Conservation (phyloP, 768 basidiomycete genomes). For the Mycena maculata region DNA sequence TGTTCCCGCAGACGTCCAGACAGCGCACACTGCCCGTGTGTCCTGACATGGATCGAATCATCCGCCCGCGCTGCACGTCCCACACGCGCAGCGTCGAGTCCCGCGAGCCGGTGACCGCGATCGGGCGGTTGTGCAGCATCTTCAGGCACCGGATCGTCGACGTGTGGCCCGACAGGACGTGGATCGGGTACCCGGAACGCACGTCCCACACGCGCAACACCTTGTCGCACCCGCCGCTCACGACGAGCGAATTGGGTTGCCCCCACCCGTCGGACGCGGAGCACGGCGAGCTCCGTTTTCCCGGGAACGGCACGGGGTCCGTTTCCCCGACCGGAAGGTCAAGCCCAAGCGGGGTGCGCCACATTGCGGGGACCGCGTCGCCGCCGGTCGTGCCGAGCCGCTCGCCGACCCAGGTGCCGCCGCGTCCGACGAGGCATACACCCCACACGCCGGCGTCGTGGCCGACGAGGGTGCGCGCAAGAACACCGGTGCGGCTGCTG, state of each 20-base stretch:
- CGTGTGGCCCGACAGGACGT: conserved; percentile 84
- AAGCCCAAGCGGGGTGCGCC: conserved; percentile 64
- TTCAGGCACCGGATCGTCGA: conserved; percentile 94
- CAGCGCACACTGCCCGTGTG: conserved; percentile 88
- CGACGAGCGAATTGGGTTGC: conserved; percentile 82
- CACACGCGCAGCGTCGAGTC: conserved; percentile 90
- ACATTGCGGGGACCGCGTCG: conserved; percentile 46
- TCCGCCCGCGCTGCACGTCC: conserved; percentile 87
- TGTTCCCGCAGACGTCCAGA: conserved; percentile 86
- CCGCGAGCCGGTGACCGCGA: conserved; percentile 91
- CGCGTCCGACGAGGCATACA: conserved; percentile 78
- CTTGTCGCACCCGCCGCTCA: conserved; percentile 95
- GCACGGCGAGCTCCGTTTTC: conserved; percentile 63
- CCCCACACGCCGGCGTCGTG: conserved; percentile 96
- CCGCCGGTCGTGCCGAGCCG: conserved; percentile 4
- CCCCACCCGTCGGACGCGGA: conserved; percentile 90
- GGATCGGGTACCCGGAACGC: conserved; percentile 86
- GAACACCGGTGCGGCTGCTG: conserved; percentile 80
- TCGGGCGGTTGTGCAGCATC: conserved; percentile 85
- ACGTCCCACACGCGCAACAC: conserved; percentile 94
- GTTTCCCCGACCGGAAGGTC: conserved; percentile 39
- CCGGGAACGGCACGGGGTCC: conserved; percentile 32
- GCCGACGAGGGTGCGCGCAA: conserved; percentile 81
- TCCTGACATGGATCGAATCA: conserved; percentile 75
- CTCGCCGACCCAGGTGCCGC: conserved; percentile 56